phyloP scores from a whole-genome alignment of 2,329 filamentous ascomycete genomes.

The Aspergillus sp. region DNA sequence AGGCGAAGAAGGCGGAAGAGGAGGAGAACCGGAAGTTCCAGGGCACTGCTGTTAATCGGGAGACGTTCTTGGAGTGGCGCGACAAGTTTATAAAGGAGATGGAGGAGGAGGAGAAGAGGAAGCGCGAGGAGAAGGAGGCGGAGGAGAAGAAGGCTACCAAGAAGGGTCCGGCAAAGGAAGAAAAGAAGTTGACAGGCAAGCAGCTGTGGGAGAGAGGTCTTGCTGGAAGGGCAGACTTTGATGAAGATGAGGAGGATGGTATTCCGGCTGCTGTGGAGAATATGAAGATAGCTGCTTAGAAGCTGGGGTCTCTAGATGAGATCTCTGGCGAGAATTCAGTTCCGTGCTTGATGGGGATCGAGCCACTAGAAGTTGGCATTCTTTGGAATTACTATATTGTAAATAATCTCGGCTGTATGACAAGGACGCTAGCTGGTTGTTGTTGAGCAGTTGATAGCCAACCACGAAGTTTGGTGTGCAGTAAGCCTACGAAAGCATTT shows the following conservation, averaged over 20 bases:
- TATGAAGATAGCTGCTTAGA: conserved; percentile 66
- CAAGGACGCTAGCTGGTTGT: neutral
- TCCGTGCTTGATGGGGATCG: neutral
- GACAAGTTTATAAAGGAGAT: conserved; percentile 76
- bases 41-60: conserved; percentile 81
- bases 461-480: too few species aligned
- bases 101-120: conserved; percentile 67
- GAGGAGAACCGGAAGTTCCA: conserved; percentile 98
- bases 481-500: too few species aligned
- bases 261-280: conserved; percentile 63
- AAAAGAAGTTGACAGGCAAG: conserved; percentile 67
- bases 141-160: conserved; percentile 82
- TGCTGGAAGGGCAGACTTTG: conserved; percentile 65
- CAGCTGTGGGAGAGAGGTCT: conserved; percentile 79
- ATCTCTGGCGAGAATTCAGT: conserved; percentile 9
- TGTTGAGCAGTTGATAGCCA: too few species aligned
- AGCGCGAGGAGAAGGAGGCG: conserved; percentile 72
- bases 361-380: neutral
- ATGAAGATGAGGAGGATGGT: conserved; percentile 66
- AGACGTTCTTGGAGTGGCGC: conserved; percentile 83
- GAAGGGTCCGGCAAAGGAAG: conserved; percentile 68
- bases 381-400: neutral
- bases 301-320: conserved; percentile 14
- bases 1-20: conserved; percentile 66
- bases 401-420: neutral